Evolutionary conservation across 805 yeast species (phyloP), one percentile per base, ranked within the genome.

Genomic region (Kockiozyma suomiensis): DNA sequence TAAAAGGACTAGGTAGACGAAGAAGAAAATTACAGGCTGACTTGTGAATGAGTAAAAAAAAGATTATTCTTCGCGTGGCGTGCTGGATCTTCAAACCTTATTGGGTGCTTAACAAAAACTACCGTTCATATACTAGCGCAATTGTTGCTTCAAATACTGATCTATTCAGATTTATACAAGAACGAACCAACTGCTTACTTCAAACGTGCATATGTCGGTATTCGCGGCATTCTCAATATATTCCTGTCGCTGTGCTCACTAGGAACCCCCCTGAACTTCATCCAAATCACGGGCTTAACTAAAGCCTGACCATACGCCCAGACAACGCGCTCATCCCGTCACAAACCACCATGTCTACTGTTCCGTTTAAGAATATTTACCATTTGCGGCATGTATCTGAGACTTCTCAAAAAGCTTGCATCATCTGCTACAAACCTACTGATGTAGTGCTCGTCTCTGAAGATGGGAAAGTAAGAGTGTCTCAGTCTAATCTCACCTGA

Each of bases 381-480:
- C 73, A 70, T 21, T 70, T 75, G 38, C 75, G 84, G 48, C 69
- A 69, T 33, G 86, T 83, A 12, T 81, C 84, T 0, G 78, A 73
- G 3, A 58, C 70, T 13, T 77, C 78, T 56, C 65, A 79, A 40
- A 76, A 76, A 64, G 75, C 86, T 0, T 84, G 87, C 66, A 66
- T 69, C 43, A 70, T 83, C 13, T 84, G 87, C 74, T 82, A 77
- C 70, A 80, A 80, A 60, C 85, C 87, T 0, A 74, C 85, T 0
- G 52, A 73, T 2, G 72, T 76, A 0, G 87, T 84, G 25, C 71
- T 84, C 53, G 74, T 83, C 10, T 73, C 81, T 10, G 74, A 75
- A 28, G 78, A 76, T 58, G 79, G 78, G 46, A 73, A 69, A 56
- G 69, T 66, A 33, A 35, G 19, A 40, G 3, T n/a, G 23, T n/a